phyloP scores from a whole-genome alignment of 768 basidiomycete genomes.

The Phaeolepiota aurea region DNA sequence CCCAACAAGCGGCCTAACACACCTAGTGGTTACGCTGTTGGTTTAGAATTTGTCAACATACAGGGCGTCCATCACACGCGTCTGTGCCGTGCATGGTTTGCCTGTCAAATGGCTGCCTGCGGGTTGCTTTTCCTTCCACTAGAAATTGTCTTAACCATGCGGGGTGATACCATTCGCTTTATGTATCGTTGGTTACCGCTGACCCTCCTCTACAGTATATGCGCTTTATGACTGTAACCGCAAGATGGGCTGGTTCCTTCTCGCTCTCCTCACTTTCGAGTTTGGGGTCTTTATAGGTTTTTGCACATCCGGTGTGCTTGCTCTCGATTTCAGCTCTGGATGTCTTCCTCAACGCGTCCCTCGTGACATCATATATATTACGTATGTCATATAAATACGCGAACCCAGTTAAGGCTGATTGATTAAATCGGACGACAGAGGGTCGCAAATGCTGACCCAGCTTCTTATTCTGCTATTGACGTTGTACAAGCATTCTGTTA shows the following conservation, averaged over 20 bases:
- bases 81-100: conserved; percentile 7
- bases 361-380: conserved; percentile 3
- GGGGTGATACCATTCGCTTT: conserved; percentile 3
- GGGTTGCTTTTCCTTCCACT: conserved; percentile 6
- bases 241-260: background rate
- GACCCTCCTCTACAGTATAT: background rate
- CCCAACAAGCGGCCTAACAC: too few species aligned
- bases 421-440: background rate
- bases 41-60: background rate
- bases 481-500: conserved; percentile 7
- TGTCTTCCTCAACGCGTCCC: background rate
- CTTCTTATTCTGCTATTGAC: conserved; percentile 6
- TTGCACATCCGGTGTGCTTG: conserved; percentile 1
- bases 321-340: background rate
- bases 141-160: conserved; percentile 7
- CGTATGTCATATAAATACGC: too few species aligned
- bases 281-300: conserved; percentile 1
- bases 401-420: background rate
- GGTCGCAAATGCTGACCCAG: conserved; percentile 6
- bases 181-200: background rate
- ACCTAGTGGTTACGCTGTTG: background rate
- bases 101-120: conserved; percentile 5
- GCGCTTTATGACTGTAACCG: background rate
- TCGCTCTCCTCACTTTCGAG: conserved; percentile 5
- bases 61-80: conserved; percentile 1